Percentiles rank a stretch among this genome's conserved stretches.
Conservation (phyloP, 2,329 filamentous ascomycete genomes). For the Aureobasidium sp. region DNA sequence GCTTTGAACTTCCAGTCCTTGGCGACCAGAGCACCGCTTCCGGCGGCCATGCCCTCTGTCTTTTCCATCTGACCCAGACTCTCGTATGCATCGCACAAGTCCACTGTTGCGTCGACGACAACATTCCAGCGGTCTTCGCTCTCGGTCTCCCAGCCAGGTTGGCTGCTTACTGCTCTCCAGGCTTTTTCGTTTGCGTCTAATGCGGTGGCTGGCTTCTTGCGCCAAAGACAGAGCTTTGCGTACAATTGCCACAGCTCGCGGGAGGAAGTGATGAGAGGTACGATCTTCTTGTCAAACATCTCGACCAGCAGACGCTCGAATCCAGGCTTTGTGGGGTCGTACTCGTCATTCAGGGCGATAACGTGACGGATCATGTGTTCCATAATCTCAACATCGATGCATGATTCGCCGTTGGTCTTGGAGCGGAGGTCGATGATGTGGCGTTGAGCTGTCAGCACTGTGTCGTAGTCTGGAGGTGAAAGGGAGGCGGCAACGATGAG, state of each 20-base stretch:
- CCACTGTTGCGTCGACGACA: conserved; percentile 70
- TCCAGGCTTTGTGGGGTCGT: conserved; percentile 38
- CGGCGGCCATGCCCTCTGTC: conserved; percentile 45
- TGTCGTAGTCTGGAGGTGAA: conserved; percentile 62
- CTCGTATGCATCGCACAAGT: conserved; percentile 75
- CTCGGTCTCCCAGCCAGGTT: conserved; percentile 48
- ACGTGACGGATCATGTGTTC: conserved; percentile 64
- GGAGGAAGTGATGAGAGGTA: conserved; percentile 76
- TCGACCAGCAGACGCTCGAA: conserved; percentile 56
- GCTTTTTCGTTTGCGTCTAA: conserved; percentile 81
- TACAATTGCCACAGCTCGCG: conserved; percentile 70
- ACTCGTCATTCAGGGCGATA: conserved; percentile 42
- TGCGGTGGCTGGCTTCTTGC: conserved; percentile 59
- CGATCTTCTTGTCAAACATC: conserved; percentile 65
- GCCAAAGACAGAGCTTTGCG: conserved; percentile 64
- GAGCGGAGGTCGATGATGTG: conserved; percentile 68
- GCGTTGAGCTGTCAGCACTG: conserved; percentile 67
- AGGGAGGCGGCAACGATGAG: conserved; percentile 77
- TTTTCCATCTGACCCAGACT: conserved; percentile 49
- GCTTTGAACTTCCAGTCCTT: conserved; percentile 84
- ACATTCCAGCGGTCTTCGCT: conserved; percentile 58
- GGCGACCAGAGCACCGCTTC: conserved; percentile 55
- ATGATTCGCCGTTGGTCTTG: conserved; percentile 59
- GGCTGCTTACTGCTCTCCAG: conserved; percentile 64
- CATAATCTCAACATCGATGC: conserved; percentile 67